Conservation (phyloP, 352 stramenopile genomes). For the Globisporangium cylindrosporum region DNA sequence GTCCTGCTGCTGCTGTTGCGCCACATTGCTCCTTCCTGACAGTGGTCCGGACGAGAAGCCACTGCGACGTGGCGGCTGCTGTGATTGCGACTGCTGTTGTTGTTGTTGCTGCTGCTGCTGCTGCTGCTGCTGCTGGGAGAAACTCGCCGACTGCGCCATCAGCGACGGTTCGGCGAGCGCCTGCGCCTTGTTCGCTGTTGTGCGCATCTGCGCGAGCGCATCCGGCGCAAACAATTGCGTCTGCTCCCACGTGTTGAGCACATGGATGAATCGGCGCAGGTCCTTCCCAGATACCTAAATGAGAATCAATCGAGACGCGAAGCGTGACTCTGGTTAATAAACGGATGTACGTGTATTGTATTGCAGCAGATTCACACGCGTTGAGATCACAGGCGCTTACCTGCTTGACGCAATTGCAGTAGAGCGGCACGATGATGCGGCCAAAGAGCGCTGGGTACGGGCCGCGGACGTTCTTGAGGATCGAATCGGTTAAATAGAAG, state of each 20-base stretch:
- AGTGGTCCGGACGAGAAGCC: neutral
- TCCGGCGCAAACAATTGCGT: conserved; percentile 57
- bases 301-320: neutral
- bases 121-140: conserved; percentile 35
- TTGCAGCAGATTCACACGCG: neutral
- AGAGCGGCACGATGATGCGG: conserved; percentile 73
- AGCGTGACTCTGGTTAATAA: conserved; percentile 1
- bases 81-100: conserved; percentile 5
- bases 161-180: conserved; percentile 43
- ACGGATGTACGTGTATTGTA: neutral
- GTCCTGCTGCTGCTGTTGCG: conserved; percentile 46
- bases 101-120: neutral
- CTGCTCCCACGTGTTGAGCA: conserved; percentile 84
- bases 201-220: conserved; percentile 63
- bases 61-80: conserved; percentile 12
- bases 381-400: conserved; percentile 23
- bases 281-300: conserved; percentile 72
- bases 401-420: conserved; percentile 83
- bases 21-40: neutral
- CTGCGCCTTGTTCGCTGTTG: conserved; percentile 53
- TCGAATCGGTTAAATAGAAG: conserved; percentile 89
- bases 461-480: conserved; percentile 85
- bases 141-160: conserved; percentile 40
- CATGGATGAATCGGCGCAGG: conserved; percentile 79
- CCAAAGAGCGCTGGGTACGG: conserved; percentile 70